Conservation (phyloP, 768 basidiomycete genomes). For the Boletus subparvulus region DNA sequence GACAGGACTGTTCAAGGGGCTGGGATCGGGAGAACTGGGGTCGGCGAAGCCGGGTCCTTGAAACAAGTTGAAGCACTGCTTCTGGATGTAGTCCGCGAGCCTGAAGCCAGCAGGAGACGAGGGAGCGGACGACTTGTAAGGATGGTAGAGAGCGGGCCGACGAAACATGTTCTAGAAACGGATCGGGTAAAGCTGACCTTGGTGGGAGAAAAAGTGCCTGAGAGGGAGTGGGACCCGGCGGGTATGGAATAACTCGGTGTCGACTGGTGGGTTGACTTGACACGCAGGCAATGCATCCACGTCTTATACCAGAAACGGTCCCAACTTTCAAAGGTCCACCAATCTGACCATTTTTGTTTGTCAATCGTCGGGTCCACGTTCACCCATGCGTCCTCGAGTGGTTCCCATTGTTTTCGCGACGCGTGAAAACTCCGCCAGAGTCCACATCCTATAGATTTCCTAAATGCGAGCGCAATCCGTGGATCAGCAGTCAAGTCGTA, state of each 20-base stretch:
- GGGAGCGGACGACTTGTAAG: constrained; percentile 12
- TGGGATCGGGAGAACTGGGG: constrained; percentile 14
- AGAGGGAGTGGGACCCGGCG: not conserved
- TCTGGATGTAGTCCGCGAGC: constrained; percentile 18
- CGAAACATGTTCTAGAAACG: constrained; percentile 19
- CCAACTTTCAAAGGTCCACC: constrained; percentile 1
- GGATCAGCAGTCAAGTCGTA: not conserved
- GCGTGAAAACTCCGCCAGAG: constrained; percentile 1
- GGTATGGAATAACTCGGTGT: not conserved
- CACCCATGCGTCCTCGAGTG: not conserved
- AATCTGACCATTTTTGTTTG: constrained; percentile 6
- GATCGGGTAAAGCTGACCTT: not conserved
- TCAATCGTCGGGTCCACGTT: constrained; percentile 5
- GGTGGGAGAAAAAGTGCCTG: not conserved
- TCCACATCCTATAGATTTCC: constrained; percentile 2
- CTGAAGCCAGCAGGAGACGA: constrained; percentile 30
- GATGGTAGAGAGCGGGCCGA: constrained; percentile 11
- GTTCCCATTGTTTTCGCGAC: constrained; percentile 17
- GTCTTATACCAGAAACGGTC: constrained; percentile 19
- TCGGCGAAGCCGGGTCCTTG: constrained; percentile 7
- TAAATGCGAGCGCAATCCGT: not conserved
- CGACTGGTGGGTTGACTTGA: not conserved
- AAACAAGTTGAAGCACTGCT: constrained; percentile 22
- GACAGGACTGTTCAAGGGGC: constrained; percentile 20
- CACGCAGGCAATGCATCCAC: not conserved